Evolutionary conservation across 345 rosid species (phyloP).

Genomic region (Microthlaspi erraticum): DNA sequence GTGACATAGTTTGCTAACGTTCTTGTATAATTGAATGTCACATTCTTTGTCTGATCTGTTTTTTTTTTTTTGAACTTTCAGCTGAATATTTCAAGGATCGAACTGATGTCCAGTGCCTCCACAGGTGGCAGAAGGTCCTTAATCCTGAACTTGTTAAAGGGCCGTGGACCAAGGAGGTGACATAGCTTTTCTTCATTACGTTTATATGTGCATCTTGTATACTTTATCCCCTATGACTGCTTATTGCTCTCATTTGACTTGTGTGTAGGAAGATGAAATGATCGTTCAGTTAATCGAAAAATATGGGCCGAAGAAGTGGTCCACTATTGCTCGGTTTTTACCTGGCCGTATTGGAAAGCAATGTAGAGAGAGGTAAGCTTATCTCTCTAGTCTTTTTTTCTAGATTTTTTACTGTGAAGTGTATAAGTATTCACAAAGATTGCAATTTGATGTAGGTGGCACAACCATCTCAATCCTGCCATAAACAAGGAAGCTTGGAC

Average conservation of each 20-base stretch:
- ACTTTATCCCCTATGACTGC: conserved; percentile 9
- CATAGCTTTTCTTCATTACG: conserved; percentile 21
- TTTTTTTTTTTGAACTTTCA: conserved; percentile 50
- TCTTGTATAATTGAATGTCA: conserved; percentile 17
- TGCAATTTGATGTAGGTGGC: conserved; percentile 72
- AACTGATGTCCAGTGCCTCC: conserved; percentile 99
- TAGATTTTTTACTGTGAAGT: background rate
- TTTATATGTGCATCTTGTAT: conserved; percentile 7
- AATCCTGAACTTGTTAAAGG: conserved; percentile 99
- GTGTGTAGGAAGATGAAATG: conserved; percentile 82
- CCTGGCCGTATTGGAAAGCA: conserved; percentile 99
- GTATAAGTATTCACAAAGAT: conserved; percentile 31
- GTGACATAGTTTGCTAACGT: background rate
- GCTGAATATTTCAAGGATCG: conserved; percentile 99
- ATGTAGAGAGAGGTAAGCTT: conserved; percentile 86
- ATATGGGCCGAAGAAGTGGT: conserved; percentile 97
- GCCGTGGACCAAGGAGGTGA: conserved; percentile 99
- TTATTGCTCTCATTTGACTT: conserved; percentile 33
- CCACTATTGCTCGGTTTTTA: conserved; percentile 90
- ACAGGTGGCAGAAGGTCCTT: conserved; percentile 99
- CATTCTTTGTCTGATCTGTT: conserved; percentile 43
- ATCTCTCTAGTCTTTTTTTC: conserved; percentile 23
- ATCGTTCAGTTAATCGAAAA: conserved; percentile 80
- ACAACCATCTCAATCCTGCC: conserved; percentile 96
- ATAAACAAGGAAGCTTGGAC: conserved; percentile 99